These are phyloP conservation scores for Fistulinella prunicolor DNA, from an alignment of 768 basidiomycete species.

Conservation along the genomic window DNA sequence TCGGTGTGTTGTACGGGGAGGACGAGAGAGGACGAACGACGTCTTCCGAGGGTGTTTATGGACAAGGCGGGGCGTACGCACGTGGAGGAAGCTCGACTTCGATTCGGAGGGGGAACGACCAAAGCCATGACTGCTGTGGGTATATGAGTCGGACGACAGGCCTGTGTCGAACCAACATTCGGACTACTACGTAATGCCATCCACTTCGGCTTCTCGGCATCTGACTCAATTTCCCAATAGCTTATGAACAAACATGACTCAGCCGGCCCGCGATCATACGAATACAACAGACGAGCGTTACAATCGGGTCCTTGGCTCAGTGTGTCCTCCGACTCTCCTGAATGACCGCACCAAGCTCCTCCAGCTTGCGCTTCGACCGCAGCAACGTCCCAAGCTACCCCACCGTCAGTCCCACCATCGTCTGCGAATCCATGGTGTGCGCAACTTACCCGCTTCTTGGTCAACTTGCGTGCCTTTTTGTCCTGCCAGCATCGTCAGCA, in stretches of 20 bases:
- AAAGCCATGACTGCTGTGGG: slow-evolving; percentile 24
- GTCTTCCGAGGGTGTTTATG: slow-evolving; percentile 50
- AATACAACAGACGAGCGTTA: too few relatives aligned
- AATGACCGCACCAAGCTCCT: slow-evolving; percentile 90
- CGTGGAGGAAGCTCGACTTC: slow-evolving; percentile 59
- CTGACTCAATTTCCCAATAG: too few relatives aligned
- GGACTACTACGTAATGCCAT: slow-evolving; percentile 21
- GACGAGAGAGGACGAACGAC: slow-evolving; percentile 50
- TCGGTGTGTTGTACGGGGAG: slow-evolving; percentile 27
- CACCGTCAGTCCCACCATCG: background rate
- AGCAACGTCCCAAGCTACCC: slow-evolving; percentile 90
- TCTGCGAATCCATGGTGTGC: background rate
- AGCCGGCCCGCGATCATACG: slow-evolving; percentile 2
- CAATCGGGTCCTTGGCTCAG: too few relatives aligned
- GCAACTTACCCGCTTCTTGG: slow-evolving; percentile 92
- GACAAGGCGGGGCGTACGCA: slow-evolving; percentile 53
- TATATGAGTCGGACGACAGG: background rate
- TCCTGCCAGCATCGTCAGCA: slow-evolving; percentile 51
- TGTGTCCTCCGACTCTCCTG: slow-evolving; percentile 86
- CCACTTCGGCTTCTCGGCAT: slow-evolving; percentile 23
- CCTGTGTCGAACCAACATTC: slow-evolving; percentile 9
- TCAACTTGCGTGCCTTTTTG: slow-evolving; percentile 98
- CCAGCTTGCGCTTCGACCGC: slow-evolving; percentile 98
- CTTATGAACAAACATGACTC: too few relatives aligned
- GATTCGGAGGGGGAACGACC: slow-evolving; percentile 41